phyloP scores from a whole-genome alignment of 2,329 filamentous ascomycete genomes.

The Lachnellula hyalina region DNA sequence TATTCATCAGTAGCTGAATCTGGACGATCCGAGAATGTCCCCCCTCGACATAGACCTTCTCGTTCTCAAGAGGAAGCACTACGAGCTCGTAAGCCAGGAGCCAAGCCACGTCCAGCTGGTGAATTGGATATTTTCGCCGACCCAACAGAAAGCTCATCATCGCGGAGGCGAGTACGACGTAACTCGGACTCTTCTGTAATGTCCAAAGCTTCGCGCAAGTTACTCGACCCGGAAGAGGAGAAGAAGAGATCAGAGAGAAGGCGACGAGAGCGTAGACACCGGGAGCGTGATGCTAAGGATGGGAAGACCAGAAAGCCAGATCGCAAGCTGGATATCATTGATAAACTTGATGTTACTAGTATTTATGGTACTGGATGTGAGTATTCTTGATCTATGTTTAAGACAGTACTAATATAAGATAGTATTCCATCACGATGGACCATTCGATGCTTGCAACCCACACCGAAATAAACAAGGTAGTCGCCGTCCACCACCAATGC shows the following conservation, averaged over 20 bases:
- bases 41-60: slow-evolving; percentile 53
- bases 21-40: slow-evolving; percentile 43
- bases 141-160: slow-evolving; percentile 29
- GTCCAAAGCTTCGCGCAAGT: slow-evolving; percentile 47
- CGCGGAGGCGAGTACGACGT: slow-evolving; percentile 53
- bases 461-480: slow-evolving; percentile 84
- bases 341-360: slow-evolving; percentile 92
- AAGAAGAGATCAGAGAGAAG: slow-evolving; percentile 53
- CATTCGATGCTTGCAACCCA: slow-evolving; percentile 93
- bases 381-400: slow-evolving; percentile 33
- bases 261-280: slow-evolving; percentile 43
- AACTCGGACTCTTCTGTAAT: slow-evolving; percentile 76
- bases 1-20: slow-evolving; percentile 21
- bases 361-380: slow-evolving; percentile 88
- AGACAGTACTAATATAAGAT: slow-evolving; percentile 11
- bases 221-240: slow-evolving; percentile 52
- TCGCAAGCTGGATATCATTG: slow-evolving; percentile 74
- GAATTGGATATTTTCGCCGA: slow-evolving; percentile 32
- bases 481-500: slow-evolving; percentile 76
- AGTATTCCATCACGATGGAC: slow-evolving; percentile 98
- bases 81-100: slow-evolving; percentile 42
- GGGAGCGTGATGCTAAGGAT: slow-evolving; percentile 37
- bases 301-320: slow-evolving; percentile 30
- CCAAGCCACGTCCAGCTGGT: slow-evolving; percentile 20
- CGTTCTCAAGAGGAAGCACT: slow-evolving; percentile 63